A percentile compares a stretch with the other conserved stretches of the same genome.
phyloP scores from a whole-genome alignment of 768 basidiomycete species.

The Rhizopogon vinicolor region DNA sequence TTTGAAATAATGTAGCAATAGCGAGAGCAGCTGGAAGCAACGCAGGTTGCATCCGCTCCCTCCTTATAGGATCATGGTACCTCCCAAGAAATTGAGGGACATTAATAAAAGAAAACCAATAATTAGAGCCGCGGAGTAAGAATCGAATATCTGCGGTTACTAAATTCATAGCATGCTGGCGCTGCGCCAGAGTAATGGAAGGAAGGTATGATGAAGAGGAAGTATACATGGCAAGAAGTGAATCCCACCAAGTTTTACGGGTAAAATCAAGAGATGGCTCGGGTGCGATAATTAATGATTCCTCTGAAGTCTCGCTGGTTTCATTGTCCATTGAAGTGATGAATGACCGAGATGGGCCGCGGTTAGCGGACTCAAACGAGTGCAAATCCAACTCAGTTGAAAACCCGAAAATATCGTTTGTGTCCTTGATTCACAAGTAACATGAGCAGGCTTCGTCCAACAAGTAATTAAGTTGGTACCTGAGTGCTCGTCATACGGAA shows the following conservation, averaged over 20 bases:
- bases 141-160: conserved; percentile 58
- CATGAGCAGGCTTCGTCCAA: conserved; percentile 18
- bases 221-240: conserved; percentile 51
- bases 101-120: conserved; percentile 75
- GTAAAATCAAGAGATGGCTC: conserved; percentile 65
- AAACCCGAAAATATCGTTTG: conserved; percentile 3
- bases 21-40: conserved; percentile 59
- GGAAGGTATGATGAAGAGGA: conserved; percentile 28
- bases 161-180: conserved; percentile 38
- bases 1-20: conserved; percentile 64
- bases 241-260: conserved; percentile 80
- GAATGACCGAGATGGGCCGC: conserved; percentile 3
- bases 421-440: conserved; percentile 19
- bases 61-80: conserved; percentile 49
- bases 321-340: conserved; percentile 9
- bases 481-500: conserved; percentile 19
- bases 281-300: conserved; percentile 27
- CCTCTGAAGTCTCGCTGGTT: conserved; percentile 10
- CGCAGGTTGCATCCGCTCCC: conserved; percentile 63
- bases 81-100: conserved; percentile 61
- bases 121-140: conserved; percentile 58
- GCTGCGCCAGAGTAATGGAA: conserved; percentile 35
- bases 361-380: neutral
- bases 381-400: conserved; percentile 4
- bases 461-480: conserved; percentile 24